Conservation (phyloP, 2,329 filamentous ascomycete species). For the Talaromyces funiculosus region DNA sequence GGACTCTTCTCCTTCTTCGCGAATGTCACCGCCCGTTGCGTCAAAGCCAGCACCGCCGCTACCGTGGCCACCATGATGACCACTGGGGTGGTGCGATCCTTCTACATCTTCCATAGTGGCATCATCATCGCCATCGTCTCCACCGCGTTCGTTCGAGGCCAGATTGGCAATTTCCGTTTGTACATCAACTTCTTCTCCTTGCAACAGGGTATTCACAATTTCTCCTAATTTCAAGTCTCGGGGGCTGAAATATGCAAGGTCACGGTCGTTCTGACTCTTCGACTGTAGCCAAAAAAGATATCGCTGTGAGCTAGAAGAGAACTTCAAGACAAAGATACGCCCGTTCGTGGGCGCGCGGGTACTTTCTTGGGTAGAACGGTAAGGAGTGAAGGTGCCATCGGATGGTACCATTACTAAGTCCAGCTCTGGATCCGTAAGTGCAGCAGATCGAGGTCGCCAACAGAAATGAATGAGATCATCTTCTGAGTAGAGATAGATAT, state of each 20-base stretch:
- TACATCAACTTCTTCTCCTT: constrained; percentile 84
- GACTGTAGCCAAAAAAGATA: constrained; percentile 97
- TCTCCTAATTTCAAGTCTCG: constrained; percentile 82
- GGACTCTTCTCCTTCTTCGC: constrained; percentile 81
- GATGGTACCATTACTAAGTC: constrained; percentile 91
- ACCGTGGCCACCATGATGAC: constrained; percentile 52
- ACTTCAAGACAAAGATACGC: constrained; percentile 89
- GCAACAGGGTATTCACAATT: constrained; percentile 75
- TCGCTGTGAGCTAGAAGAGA: constrained; percentile 82
- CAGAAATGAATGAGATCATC: constrained; percentile 96
- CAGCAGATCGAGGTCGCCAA: constrained; percentile 76
- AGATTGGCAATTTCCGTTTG: constrained; percentile 64
- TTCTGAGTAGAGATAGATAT: constrained; percentile 87
- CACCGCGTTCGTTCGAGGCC: constrained; percentile 42
- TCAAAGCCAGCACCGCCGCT: constrained; percentile 77
- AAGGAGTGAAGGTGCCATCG: constrained; percentile 82
- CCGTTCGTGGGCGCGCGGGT: constrained; percentile 69
- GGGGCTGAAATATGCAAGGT: constrained; percentile 73
- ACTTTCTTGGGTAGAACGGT: constrained; percentile 57
- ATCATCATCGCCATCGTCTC: constrained; percentile 59
- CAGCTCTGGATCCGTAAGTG: constrained; percentile 68
- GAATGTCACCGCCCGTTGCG: constrained; percentile 84
- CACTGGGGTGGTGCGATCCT: constrained; percentile 53
- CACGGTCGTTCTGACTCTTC: constrained; percentile 67
- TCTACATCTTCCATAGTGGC: constrained; percentile 77